Evolutionary conservation across 1,284 basidiomycete species (phyloP), one percentile per base, ranked within the genome.

Genomic region (Cerioporus squamosus): DNA sequence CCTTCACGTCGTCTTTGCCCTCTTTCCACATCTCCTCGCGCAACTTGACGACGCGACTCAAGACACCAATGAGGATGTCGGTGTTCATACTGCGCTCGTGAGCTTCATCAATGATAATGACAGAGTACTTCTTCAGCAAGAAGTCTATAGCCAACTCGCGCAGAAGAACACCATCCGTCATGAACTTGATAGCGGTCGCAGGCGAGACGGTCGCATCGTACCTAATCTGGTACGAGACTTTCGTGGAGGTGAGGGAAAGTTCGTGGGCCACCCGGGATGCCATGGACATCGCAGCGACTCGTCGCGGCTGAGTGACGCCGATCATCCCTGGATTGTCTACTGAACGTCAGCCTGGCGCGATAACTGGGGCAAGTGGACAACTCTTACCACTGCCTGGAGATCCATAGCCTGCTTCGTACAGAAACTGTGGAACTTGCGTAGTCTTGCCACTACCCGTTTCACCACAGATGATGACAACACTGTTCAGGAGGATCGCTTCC

Each of bases 81-180:
- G 97, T 99, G 72, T 99, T 99, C 78, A 99, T 93, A 66, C 95
- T 97, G 60, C 97, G 81, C 74, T 99, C 97, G 75, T 99, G 97
- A 0, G 97, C 97, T 75, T 99, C 97, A 68, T 99, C 97, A 55
- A 98, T 91, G 58, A 99, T 91, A 63, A 99, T 87, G 33, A 97
- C 91, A 23, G 93, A 95, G 74, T 99, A 99, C 71, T 90, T 93
- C 52, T 80, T 86, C 17, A 99, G 80, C 31, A 98, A 74, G 71
- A 99, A 97, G 71, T 99, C 97, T 15, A 85, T 86, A 0, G 94
- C 90, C 22, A 99, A 81, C 74, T 99, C 97, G 57, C 97, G 89
- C 12, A 99, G 80, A 23, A 99, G 78, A 15, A 99, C 95, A 80
- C 97, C 97, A 69, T 99, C 97, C 2, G 97, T 99, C 97, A 99